A percentile compares a stretch with the other conserved stretches of the same genome.
Evolutionary conservation across 176 grass and related monocot genomes (phyloP).

Genomic region (Eleusine coracana): DNA sequence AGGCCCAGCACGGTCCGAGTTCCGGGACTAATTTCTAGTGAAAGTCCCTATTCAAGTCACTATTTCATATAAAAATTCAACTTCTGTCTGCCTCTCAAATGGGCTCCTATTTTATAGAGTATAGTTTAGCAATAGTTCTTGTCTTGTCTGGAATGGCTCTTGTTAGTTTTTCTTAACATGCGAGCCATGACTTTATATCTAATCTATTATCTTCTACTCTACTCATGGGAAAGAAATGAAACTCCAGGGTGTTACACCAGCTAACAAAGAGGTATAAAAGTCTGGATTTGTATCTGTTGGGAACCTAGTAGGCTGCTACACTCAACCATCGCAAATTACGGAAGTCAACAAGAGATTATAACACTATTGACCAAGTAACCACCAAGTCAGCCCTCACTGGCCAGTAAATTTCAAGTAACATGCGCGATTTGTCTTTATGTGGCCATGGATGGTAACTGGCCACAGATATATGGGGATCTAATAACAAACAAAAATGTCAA

Average conservation of each 20-base stretch:
- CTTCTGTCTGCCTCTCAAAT: too few relatives aligned
- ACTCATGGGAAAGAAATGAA: background rate
- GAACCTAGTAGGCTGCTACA: background rate
- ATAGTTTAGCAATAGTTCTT: too few relatives aligned
- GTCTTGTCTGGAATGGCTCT: too few relatives aligned
- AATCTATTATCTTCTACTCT: too few relatives aligned
- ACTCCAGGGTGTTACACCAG: background rate
- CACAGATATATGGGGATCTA: background rate
- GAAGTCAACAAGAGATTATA: background rate
- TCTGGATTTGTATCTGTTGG: background rate
- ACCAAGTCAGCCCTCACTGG: background rate
- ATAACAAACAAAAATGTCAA: background rate
- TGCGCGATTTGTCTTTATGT: background rate
- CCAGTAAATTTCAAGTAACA: constrained; percentile 3
- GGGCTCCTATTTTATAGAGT: too few relatives aligned
- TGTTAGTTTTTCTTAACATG: too few relatives aligned
- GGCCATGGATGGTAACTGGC: background rate
- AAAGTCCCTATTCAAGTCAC: too few relatives aligned
- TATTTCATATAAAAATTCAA: too few relatives aligned
- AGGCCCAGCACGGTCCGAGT: too few relatives aligned
- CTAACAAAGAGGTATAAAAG: background rate
- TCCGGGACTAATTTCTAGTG: too few relatives aligned
- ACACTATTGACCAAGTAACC: background rate
- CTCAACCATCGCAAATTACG: background rate
- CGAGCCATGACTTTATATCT: too few relatives aligned